phyloP scores from a whole-genome alignment of 495 filamentous ascomycete genomes.

The Hypoxylon cercidicola region DNA sequence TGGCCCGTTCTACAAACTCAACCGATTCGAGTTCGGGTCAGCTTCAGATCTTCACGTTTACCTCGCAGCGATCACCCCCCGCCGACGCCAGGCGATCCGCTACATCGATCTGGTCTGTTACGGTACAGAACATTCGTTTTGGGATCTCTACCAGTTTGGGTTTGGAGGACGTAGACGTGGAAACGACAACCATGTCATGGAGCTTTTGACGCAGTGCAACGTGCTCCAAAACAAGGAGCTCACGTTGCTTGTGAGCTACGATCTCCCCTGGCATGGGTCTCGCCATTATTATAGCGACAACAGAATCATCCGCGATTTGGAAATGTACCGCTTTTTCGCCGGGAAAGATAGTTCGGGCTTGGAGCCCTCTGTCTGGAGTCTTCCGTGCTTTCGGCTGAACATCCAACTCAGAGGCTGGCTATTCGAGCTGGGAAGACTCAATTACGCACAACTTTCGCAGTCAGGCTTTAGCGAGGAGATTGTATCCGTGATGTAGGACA shows the following conservation, averaged over 20 bases:
- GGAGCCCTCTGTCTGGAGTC: neutral
- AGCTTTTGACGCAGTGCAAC: neutral
- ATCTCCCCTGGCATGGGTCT: too few relatives aligned
- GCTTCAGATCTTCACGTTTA: neutral
- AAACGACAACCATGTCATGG: neutral
- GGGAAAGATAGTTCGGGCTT: neutral
- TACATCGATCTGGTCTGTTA: neutral
- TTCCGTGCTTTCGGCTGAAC: neutral
- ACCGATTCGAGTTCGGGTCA: neutral
- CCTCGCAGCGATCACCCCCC: constrained; percentile 7
- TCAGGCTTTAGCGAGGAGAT: neutral
- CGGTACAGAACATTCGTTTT: too few relatives aligned
- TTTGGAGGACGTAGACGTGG: too few relatives aligned
- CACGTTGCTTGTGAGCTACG: too few relatives aligned
- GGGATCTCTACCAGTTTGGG: too few relatives aligned
- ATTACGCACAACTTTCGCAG: too few relatives aligned
- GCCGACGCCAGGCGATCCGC: constrained; percentile 6
- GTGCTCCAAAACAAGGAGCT: too few relatives aligned
- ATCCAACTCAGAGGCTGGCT: neutral
- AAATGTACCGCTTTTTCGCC: neutral
- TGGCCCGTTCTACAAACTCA: constrained; percentile 16
- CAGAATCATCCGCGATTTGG: neutral
- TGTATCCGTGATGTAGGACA: constrained; percentile 1
- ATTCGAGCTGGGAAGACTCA: neutral
- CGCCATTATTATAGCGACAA: too few relatives aligned